Conservation (phyloP, 1,284 basidiomycete genomes). For the Pseudozyma tsukubaensis region DNA sequence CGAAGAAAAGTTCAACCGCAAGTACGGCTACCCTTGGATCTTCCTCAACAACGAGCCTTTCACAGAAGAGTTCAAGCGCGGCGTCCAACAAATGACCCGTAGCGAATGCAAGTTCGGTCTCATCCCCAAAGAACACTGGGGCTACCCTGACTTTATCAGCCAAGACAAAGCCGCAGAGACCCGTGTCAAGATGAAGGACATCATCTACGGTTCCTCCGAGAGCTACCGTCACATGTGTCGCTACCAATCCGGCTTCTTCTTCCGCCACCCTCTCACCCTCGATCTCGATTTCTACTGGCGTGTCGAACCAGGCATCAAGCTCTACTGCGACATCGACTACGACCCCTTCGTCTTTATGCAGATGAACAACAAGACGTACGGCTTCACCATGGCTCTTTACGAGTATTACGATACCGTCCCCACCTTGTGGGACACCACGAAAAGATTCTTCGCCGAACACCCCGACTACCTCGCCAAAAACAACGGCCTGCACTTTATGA, state of each 20-base stretch:
- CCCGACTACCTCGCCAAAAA: constrained; percentile 78
- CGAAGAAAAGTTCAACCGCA: constrained; percentile 67
- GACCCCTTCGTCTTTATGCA: constrained; percentile 92
- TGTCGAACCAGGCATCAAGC: constrained; percentile 81
- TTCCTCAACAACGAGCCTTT: constrained; percentile 70
- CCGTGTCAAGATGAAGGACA: constrained; percentile 77
- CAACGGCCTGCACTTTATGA: constrained; percentile 80
- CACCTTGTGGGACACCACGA: constrained; percentile 78
- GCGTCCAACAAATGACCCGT: constrained; percentile 65
- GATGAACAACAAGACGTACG: constrained; percentile 77
- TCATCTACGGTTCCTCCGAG: constrained; percentile 85
- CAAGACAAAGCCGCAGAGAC: constrained; percentile 76
- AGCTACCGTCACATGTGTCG: constrained; percentile 78
- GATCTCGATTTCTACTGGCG: constrained; percentile 94
- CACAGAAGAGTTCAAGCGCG: constrained; percentile 69
- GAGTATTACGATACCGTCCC: constrained; percentile 84
- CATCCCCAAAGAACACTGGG: constrained; percentile 85
- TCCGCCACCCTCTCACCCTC: constrained; percentile 71
- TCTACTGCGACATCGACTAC: constrained; percentile 81
- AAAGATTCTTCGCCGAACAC: constrained; percentile 78
- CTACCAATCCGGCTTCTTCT: constrained; percentile 87
- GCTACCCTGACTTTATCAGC: constrained; percentile 78
- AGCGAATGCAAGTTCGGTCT: constrained; percentile 76
- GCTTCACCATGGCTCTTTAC: constrained; percentile 81
- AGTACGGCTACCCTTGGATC: constrained; percentile 69